Percentiles rank a stretch among this genome's conserved stretches.
phyloP scores from a whole-genome alignment of 345 rosid species.

The Combretum micranthum region DNA sequence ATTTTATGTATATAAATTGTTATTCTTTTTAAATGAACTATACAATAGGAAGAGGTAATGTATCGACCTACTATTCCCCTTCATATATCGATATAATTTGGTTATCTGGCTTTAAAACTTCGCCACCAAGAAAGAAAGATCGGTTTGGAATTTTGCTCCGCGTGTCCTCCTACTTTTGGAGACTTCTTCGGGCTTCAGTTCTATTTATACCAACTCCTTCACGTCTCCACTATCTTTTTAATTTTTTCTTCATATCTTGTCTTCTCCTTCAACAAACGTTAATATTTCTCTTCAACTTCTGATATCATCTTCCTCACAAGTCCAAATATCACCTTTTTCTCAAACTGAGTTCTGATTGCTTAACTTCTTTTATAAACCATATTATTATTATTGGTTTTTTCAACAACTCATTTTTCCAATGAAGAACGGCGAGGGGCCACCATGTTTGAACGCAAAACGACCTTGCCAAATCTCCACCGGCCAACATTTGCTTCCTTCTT shows the following conservation, averaged over 20 bases:
- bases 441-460: conserved; percentile 12
- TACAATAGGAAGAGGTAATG: too few species aligned
- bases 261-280: background rate
- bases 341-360: background rate
- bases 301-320: background rate
- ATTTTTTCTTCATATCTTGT: background rate
- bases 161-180: conserved; percentile 29
- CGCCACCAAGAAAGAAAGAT: too few species aligned
- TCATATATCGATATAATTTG: too few species aligned
- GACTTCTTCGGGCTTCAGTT: background rate
- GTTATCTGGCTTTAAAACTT: too few species aligned
- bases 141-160: conserved; percentile 7
- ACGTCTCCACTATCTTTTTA: conserved; percentile 6
- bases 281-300: background rate
- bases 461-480: conserved; percentile 10
- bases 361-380: too few species aligned
- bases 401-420: background rate
- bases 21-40: too few species aligned
- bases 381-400: too few species aligned
- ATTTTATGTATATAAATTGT: too few species aligned
- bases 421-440: conserved; percentile 19
- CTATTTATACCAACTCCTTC: conserved; percentile 11
- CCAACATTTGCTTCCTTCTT: too few species aligned
- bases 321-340: background rate
- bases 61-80: too few species aligned